Conservation (phyloP, 2,329 filamentous ascomycete species). For the Apiospora malaysiana region DNA sequence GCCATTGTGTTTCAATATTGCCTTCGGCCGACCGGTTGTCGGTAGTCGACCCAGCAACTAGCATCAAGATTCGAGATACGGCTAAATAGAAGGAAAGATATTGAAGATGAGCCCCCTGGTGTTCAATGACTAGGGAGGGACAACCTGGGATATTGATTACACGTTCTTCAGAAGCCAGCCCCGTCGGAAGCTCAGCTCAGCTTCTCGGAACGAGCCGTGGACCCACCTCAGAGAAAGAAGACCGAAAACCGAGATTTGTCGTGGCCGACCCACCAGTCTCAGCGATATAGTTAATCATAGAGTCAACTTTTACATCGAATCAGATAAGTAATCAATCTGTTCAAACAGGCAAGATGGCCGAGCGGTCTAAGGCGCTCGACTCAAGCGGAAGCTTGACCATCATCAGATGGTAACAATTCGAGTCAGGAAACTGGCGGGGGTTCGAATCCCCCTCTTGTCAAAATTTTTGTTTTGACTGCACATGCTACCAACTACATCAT, state of each 20-base stretch:
- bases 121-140: neutral
- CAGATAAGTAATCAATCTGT: neutral
- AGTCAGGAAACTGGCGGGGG: slow-evolving; percentile 21
- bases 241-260: neutral
- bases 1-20: neutral
- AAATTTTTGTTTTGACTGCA: neutral
- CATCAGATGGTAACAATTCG: slow-evolving; percentile 16
- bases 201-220: neutral
- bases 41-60: neutral
- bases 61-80: neutral
- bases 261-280: neutral
- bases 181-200: neutral
- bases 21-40: neutral
- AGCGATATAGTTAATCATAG: neutral
- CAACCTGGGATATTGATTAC: neutral
- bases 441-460: slow-evolving; percentile 22
- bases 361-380: slow-evolving; percentile 23
- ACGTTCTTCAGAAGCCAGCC: neutral
- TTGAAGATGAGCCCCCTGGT: neutral
- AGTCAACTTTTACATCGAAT: neutral
- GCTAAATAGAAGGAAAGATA: neutral
- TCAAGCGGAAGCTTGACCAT: slow-evolving; percentile 13
- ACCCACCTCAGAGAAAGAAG: neutral
- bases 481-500: neutral
- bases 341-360: slow-evolving; percentile 15